Conservation (phyloP, 345 rosid genomes). For the Camelina hispida region DNA sequence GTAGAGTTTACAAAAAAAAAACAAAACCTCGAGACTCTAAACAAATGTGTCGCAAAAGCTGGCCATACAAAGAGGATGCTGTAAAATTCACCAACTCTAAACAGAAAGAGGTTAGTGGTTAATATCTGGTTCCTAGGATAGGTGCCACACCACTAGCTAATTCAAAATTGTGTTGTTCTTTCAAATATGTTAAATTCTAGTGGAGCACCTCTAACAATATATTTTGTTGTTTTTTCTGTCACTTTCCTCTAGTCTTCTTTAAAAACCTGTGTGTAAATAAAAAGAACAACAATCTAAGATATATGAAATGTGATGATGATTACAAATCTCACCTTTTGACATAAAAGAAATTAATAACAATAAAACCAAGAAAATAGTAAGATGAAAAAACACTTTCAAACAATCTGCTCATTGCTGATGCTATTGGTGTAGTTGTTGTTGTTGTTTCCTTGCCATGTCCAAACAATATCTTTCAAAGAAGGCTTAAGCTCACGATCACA, state of each 20-base stretch:
- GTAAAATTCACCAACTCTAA: too few species aligned
- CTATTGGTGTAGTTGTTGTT: constrained; percentile 30
- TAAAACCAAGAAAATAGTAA: background rate
- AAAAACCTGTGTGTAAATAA: background rate
- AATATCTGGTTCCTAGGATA: too few species aligned
- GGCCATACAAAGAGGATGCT: too few species aligned
- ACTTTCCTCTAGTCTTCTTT: background rate
- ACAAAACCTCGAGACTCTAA: too few species aligned
- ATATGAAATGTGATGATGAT: constrained; percentile 20
- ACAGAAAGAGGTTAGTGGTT: too few species aligned
- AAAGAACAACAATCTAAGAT: background rate
- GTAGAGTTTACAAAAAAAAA: too few species aligned
- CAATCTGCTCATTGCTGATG: constrained; percentile 17
- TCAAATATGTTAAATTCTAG: background rate
- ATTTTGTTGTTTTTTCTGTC: background rate
- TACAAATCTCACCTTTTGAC: constrained; percentile 20
- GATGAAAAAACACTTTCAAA: constrained; percentile 2
- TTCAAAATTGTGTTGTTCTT: background rate
- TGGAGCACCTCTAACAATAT: background rate
- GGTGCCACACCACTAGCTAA: background rate
- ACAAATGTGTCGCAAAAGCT: too few species aligned
- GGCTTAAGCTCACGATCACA: constrained; percentile 71
- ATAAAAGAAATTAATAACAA: background rate
- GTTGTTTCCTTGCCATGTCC: constrained; percentile 76
- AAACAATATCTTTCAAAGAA: constrained; percentile 83